Conservation (phyloP, 768 basidiomycete species). For the Lanmaoa pseudosensibilis region DNA sequence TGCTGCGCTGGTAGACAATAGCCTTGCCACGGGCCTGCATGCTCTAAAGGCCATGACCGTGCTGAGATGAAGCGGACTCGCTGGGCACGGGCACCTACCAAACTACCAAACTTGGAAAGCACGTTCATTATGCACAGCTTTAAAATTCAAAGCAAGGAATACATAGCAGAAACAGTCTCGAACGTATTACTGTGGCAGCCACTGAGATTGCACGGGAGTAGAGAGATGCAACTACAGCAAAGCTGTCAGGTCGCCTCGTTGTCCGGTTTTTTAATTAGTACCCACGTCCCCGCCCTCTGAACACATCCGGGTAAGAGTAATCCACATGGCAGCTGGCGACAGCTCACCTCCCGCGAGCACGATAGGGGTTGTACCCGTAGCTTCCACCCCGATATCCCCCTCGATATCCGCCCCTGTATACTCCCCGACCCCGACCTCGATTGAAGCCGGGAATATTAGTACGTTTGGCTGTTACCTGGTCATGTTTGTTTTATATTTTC, state of each 20-base stretch:
- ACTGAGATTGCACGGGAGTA: conserved; percentile 10
- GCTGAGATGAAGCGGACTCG: neutral
- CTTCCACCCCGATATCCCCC: conserved; percentile 62
- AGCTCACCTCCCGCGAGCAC: conserved; percentile 72
- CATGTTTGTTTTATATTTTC: neutral
- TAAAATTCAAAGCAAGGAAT: conserved; percentile 31
- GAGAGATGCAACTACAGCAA: conserved; percentile 7
- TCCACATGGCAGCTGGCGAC: conserved; percentile 9
- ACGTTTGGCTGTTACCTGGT: conserved; percentile 89
- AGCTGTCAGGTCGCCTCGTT: conserved; percentile 18
- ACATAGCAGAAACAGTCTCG: conserved; percentile 25
- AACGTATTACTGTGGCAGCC: conserved; percentile 16
- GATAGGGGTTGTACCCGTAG: conserved; percentile 52
- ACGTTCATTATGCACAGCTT: conserved; percentile 31
- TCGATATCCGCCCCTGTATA: conserved; percentile 58
- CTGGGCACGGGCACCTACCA: no score
- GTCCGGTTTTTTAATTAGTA: conserved; percentile 35
- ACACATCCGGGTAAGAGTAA: conserved; percentile 6
- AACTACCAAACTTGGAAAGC: conserved; percentile 20
- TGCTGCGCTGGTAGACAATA: conserved; percentile 24
- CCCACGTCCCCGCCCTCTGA: conserved; percentile 78
- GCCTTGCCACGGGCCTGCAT: conserved; percentile 18
- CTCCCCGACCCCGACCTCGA: conserved; percentile 76
- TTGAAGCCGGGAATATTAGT: conserved; percentile 95
- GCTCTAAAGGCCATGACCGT: conserved; percentile 10